A percentile compares a stretch with the other conserved stretches of the same genome.
These are phyloP conservation scores for Tylopilus felleus DNA, from an alignment of 768 basidiomycete species.

Conservation along the genomic window DNA sequence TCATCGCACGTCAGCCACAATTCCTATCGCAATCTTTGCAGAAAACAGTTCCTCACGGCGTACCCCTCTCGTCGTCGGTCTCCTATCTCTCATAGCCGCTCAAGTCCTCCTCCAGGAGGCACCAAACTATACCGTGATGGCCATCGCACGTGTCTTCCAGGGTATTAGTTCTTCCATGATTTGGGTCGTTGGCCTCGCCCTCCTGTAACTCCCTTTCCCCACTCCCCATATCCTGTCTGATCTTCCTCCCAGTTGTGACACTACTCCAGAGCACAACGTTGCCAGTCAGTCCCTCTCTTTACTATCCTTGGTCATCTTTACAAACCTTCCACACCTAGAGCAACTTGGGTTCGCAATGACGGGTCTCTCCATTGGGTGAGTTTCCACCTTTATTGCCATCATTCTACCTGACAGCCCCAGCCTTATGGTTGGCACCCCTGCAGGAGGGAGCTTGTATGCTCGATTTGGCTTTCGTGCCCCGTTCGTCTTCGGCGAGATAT, in stretches of 20 bases:
- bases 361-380: slow-evolving; percentile 54
- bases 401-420: slow-evolving; percentile 18
- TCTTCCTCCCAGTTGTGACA: slow-evolving; percentile 47
- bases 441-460: slow-evolving; percentile 53
- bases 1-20: slow-evolving; percentile 41
- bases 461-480: slow-evolving; percentile 60
- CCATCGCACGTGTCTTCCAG: slow-evolving; percentile 54
- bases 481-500: slow-evolving; percentile 50
- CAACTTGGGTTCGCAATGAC: slow-evolving; percentile 62
- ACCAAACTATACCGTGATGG: slow-evolving; percentile 54
- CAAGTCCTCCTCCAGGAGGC: slow-evolving; percentile 65
- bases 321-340: slow-evolving; percentile 28
- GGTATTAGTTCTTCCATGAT: slow-evolving; percentile 59
- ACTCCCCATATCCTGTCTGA: slow-evolving; percentile 8
- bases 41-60: slow-evolving; percentile 48
- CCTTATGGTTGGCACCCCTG: slow-evolving; percentile 52
- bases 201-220: slow-evolving; percentile 39
- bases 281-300: slow-evolving; percentile 42
- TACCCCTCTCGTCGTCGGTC: slow-evolving; percentile 48
- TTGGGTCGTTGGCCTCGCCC: slow-evolving; percentile 62
- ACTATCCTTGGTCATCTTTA: background rate
- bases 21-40: slow-evolving; percentile 55
- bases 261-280: slow-evolving; percentile 42
- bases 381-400: background rate
- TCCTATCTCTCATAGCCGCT: slow-evolving; percentile 48